Evolutionary conservation across 1,284 basidiomycete species (phyloP), one percentile per base, ranked within the genome.

Genomic region (Leccinum proximum): DNA sequence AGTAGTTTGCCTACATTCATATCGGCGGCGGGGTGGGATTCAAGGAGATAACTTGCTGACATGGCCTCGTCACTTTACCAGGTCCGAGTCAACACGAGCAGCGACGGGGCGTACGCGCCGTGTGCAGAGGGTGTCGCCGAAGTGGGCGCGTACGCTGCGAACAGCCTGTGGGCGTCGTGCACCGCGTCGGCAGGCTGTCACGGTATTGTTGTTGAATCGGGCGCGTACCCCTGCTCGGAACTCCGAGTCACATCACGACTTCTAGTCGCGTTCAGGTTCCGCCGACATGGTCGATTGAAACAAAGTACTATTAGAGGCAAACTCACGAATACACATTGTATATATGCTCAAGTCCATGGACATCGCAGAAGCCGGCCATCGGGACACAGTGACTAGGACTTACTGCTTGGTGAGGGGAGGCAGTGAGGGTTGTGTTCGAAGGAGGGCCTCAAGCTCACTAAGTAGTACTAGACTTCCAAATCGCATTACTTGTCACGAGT

Each of bases 101-200:
- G 65, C 62, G 65, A 62, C 26, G 33, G 62, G 26, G 54, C 7
- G 56, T 62, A 57, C 68, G 77, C 70, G 89, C 90, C 87, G 70
- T 91, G 88, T 56, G 83, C 80, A 7, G 88, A 82, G 33, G 89
- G 88, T 4, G 86, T 88, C 50, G 85, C 86, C 64, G 88, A 89
- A 45, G 87, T 86, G 69, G 87, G 81, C 18, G 90, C 87, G 72
- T 90, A 91, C 40, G 81, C 79, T 8, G 84, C 81, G 56, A 91
- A 79, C 42, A 91, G 74, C 58, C 81, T 77, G 67, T 89, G 88
- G 4, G 87, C 84, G 73, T 87, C 83, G 60, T 88, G 85, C 7
- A 86, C 84, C 2, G 86, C 73, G 67, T 79, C 77, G 50, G 71
- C 2, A 10, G 59, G 38, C 58, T 59, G 58, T 13, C 18, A 65